Base-by-base conservation (phyloP, 306 rosid genomes). In the Pterocarpus macrocarpus region DNA sequence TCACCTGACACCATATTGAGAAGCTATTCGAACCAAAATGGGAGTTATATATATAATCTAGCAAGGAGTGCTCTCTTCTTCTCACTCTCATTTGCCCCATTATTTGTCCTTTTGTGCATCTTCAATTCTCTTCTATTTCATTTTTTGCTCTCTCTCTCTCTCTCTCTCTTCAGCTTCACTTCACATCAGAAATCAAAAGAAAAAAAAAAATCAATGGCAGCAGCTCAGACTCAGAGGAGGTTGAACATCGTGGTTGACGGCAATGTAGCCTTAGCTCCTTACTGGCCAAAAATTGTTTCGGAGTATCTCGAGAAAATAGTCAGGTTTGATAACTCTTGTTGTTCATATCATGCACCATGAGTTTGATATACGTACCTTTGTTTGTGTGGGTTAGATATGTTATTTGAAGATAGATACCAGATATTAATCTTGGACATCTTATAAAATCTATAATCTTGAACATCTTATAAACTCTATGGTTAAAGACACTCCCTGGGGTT, bases 241-340 rank as follows among this genome's bases (percentile, higher is more conserved):
- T 4, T 74, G 11, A 74, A 3, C 45, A 59, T 79, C 7, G 43
- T 84, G 4, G 75, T 84, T 8, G 84, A 84, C 4, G 87, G 82
- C 32, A 69, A 33, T 45, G 35, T 38, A 30, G 17, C 16, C 0
- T 41, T 84, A n/a, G 8, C 3, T 1, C 49, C 61, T 5, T 62
- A 34, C 16, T 84, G 84, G 79, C 16, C 11, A 3, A 32, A 10
- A 4, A 69, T 84, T 35, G 7, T 75, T 28, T 53, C 81, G 16
- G 36, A 74, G 0, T 80, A 63, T 59, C 79, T 80, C 4, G 43
- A 33, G 10, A 75, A 84, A 1, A 80, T 84, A 38, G 34, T 75
- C 44, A 84, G 84, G 84, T 84, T 7, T 66, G 56, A 41, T 45
- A 1, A 56, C 35, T 75, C 8, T 57, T 45, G 12, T 7, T 16